phyloP scores from a whole-genome alignment of 2,329 filamentous ascomycete genomes.

The Clonostachys rosea region DNA sequence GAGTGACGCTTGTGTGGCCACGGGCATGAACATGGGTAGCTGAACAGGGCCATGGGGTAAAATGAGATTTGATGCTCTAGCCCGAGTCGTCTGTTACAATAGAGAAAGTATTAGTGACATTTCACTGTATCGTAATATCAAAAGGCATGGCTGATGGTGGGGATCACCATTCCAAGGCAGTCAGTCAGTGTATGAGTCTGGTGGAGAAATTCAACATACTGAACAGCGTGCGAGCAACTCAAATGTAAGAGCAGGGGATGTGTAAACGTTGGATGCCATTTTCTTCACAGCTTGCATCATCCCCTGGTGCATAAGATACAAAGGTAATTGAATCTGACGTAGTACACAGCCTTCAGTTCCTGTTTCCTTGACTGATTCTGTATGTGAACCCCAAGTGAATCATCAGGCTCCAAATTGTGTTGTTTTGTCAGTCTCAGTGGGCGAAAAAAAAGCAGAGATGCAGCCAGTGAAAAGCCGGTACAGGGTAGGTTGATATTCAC shows the following conservation, averaged over 20 bases:
- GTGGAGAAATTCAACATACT: slow-evolving; percentile 42
- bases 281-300: slow-evolving; percentile 26
- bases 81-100: slow-evolving; percentile 74
- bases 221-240: slow-evolving; percentile 76
- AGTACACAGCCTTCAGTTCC: no score
- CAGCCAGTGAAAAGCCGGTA: neutral
- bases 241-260: slow-evolving; percentile 67
- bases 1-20: slow-evolving; percentile 91
- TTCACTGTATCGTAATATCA: neutral
- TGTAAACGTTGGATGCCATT: slow-evolving; percentile 48
- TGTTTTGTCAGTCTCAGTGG: no score
- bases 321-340: no score
- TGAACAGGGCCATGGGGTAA: slow-evolving; percentile 89
- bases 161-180: neutral
- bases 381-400: no score
- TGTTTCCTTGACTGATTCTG: no score
- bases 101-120: neutral
- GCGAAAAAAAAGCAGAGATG: no score
- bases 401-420: no score
- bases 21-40: slow-evolving; percentile 96
- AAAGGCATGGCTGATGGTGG: no score
- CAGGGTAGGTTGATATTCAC: slow-evolving; percentile 1
- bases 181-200: neutral
- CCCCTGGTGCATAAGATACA: neutral
- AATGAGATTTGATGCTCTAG: slow-evolving; percentile 80